These are phyloP conservation scores for Melanogaster broomeanus DNA, from an alignment of 768 basidiomycete genomes.

Conservation along the genomic window DNA sequence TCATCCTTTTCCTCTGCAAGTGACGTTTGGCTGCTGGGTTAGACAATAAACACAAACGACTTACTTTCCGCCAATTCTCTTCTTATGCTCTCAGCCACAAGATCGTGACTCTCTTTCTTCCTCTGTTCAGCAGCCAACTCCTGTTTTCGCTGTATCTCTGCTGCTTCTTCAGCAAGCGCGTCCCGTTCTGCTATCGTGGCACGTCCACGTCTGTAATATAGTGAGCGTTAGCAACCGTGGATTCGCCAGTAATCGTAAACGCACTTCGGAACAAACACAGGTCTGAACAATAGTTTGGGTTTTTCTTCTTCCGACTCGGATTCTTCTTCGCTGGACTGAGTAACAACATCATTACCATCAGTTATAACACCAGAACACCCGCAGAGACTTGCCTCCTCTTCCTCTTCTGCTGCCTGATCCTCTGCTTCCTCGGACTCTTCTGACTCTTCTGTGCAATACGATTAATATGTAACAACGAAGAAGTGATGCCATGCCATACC, in stretches of 20 bases:
- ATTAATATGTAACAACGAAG: conserved; percentile 5
- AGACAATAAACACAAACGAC: conserved; percentile 29
- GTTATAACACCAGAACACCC: conserved; percentile 6
- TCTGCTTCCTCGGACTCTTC: conserved; percentile 51
- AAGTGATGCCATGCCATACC: conserved; percentile 35
- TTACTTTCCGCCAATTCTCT: conserved; percentile 90
- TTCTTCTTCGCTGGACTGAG: conserved; percentile 85
- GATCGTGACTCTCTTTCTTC: conserved; percentile 83
- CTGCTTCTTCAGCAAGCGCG: conserved; percentile 66
- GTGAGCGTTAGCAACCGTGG: neutral
- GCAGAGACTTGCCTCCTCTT: conserved; percentile 39
- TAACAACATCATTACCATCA: conserved; percentile 17
- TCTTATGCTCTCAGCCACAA: conserved; percentile 93
- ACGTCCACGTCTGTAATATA: conserved; percentile 62
- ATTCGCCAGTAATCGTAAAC: conserved; percentile 24
- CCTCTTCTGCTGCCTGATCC: conserved; percentile 36
- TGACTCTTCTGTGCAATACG: conserved; percentile 14
- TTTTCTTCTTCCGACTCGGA: conserved; percentile 75
- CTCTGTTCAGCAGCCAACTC: conserved; percentile 81
- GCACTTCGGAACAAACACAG: conserved; percentile 94
- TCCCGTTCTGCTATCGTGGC: conserved; percentile 73
- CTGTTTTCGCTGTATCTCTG: conserved; percentile 69
- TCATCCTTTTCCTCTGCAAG: conserved; percentile 84
- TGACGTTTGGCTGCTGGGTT: neutral
- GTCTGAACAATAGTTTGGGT: conserved; percentile 78